A percentile compares a stretch with the other conserved stretches of the same genome.
These are phyloP conservation scores for Huntiella moniliformis DNA, from an alignment of 2,329 filamentous ascomycete genomes.

Conservation along the genomic window DNA sequence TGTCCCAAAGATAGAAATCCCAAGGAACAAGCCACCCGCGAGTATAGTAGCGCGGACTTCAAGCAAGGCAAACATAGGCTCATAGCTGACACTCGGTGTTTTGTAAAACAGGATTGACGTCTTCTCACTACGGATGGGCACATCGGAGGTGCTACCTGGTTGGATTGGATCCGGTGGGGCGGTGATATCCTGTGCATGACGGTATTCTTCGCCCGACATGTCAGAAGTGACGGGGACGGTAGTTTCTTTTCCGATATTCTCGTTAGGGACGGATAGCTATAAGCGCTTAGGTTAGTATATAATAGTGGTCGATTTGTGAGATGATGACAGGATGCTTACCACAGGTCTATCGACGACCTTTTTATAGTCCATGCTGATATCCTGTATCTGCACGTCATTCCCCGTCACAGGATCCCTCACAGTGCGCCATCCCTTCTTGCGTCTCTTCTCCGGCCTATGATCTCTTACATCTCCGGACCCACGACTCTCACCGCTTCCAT, in stretches of 20 bases:
- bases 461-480: slow-evolving; percentile 14
- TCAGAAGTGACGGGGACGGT: slow-evolving; percentile 50
- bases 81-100: slow-evolving; percentile 73
- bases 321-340: slow-evolving; percentile 22
- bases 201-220: slow-evolving; percentile 65
- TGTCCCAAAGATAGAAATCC: slow-evolving; percentile 59
- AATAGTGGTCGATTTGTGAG: too few species aligned
- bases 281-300: background rate
- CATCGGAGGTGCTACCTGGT: slow-evolving; percentile 69
- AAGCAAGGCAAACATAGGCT: slow-evolving; percentile 64
- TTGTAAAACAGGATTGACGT: slow-evolving; percentile 93
- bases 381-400: slow-evolving; percentile 67
- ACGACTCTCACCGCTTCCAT: too few species aligned
- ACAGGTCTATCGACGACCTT: slow-evolving; percentile 52
- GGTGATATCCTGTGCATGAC: slow-evolving; percentile 68
- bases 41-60: slow-evolving; percentile 58
- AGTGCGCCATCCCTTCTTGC: slow-evolving; percentile 40
- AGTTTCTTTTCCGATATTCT: slow-evolving; percentile 61
- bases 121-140: slow-evolving; percentile 90
- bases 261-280: slow-evolving; percentile 70
- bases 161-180: slow-evolving; percentile 77
- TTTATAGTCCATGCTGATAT: slow-evolving; percentile 52
- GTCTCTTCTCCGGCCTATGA: slow-evolving; percentile 19
- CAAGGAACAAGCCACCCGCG: slow-evolving; percentile 49
- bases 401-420: slow-evolving; percentile 84